Base-by-base conservation (phyloP, 805 yeast genomes). In the Naumovozyma baii region DNA sequence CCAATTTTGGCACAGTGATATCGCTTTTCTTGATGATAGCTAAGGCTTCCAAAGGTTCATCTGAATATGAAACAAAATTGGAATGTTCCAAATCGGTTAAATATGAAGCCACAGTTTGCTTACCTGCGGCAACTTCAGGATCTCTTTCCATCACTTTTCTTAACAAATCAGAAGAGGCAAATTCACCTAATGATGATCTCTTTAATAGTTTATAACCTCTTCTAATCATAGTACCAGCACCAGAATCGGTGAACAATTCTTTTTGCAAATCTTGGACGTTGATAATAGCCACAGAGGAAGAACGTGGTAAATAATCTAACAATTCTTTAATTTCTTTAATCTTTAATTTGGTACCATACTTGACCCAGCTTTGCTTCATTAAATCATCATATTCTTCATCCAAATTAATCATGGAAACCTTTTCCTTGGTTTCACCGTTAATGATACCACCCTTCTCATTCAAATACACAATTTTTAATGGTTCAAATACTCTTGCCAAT, bases 221-320 rank as follows among this genome's bases (percentile, higher is more conserved):
- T 74, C 98, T 83, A 54, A 92, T 87, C 69, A 92, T 73, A 34
- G 99, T 92, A 59, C 99, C 99, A 22, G 98, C 99, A 64, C 99
- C 99, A 14, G 95, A 83, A 63, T 92, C 98, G 31, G 99, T 92
- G 67, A 92, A 92, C 57, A 92, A 75, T 65, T 92, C 99, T 62
- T 90, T 92, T 67, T 92, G 97, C 56, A 92, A 73, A 61, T 92
- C 96, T 54, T 84, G 76, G 34, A 92, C 96, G 50, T 90, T 84
- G 54, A 92, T 92, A 60, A 92, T 92, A 33, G 99, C 98, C 36
- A 92, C 99, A 3, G 96, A 87, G 1, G 96, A 87, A 3, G 96
- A 85, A 63, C 97, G 80, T 44, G 99, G 99, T 61, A 92, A 73
- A 60, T 82, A 88, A 67, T 84, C 90, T 59, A 92, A 75, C 58